Base-by-base conservation (phyloP, 2,329 filamentous ascomycete species). In the Aureobasidium sp. region DNA sequence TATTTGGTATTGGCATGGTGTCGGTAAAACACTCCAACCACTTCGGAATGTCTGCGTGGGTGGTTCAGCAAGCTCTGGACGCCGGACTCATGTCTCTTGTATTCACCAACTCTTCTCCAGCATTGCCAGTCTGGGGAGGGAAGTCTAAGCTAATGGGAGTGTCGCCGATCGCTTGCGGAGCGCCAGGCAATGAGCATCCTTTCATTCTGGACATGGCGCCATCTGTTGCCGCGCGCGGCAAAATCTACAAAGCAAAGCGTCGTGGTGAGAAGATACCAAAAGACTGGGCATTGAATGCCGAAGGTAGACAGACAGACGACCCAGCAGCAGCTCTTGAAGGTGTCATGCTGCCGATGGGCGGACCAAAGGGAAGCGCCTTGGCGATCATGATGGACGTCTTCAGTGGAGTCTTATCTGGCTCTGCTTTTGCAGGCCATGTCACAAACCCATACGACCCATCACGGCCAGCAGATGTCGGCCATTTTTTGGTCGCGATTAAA, bases 301-400 rank as follows among this genome's bases (percentile, higher is more conserved):
- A 91, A 20, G 89, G 89, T 0, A 77, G 77, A 78, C 13, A 62
- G 32, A 65, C 64, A 5, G 68, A 70, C 44, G 88, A 94, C 67
- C 89, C 90, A 0, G 82, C 79, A 1, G 80, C 79, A 24, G 90
- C 89, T 0, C 76, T 94, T 10, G 83, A 84, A 41, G 89, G 89
- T 1, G 88, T 92, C 4, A 93, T 94, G 90, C 75, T 93, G 20
- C 89, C 90, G 0, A 92, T 94, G 87, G 90, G 89, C 2, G 90
- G 90, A 0, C 89, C 90, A 0, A 94, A 94, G 73, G 90, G 90
- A 0, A 89, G 87, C 2, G 90, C 83, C 0, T 72, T 94, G 46
- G 78, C 88, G 0, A 83, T 94, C 61, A 93, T 92, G 88, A 94
- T 94, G 90, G 89, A 94, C 70, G 87, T 95, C 2, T 93, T 94